Percentiles rank a stretch among this genome's conserved stretches.
phyloP scores from a whole-genome alignment of 1,284 basidiomycete species.

The Moniliophthora roreri region DNA sequence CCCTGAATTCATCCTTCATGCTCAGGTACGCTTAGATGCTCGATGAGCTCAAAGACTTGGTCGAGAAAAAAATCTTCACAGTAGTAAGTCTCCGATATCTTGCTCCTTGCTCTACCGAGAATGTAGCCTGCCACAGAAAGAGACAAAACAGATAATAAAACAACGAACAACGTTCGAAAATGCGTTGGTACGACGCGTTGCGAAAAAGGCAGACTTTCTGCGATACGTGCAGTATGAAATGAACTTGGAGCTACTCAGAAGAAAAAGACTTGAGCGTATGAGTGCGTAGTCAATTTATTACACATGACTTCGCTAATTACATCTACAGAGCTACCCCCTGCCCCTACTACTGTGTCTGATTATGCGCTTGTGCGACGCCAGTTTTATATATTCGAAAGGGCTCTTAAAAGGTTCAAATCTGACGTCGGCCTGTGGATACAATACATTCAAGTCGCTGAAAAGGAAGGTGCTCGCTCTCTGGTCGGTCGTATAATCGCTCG shows the following conservation, averaged over 20 bases:
- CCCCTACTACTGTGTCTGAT: slow-evolving; percentile 72
- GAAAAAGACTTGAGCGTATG: slow-evolving; percentile 71
- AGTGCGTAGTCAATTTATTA: slow-evolving; percentile 47
- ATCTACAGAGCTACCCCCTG: slow-evolving; percentile 46
- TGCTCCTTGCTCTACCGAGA: background rate
- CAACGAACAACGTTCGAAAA: slow-evolving; percentile 86
- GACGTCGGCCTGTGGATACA: slow-evolving; percentile 88
- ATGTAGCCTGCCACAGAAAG: slow-evolving; percentile 45
- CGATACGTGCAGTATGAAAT: slow-evolving; percentile 94
- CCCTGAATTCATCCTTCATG: background rate
- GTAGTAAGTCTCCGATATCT: slow-evolving; percentile 49
- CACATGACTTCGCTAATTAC: background rate
- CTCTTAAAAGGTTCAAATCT: slow-evolving; percentile 84
- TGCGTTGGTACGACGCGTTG: slow-evolving; percentile 78
- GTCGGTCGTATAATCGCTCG: slow-evolving; percentile 79
- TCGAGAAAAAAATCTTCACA: slow-evolving; percentile 86
- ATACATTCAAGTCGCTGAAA: slow-evolving; percentile 84
- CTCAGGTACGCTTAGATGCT: slow-evolving; percentile 62
- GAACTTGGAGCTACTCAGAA: slow-evolving; percentile 78
- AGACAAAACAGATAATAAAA: slow-evolving; percentile 85
- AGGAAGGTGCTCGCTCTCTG: slow-evolving; percentile 77
- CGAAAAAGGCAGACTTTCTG: slow-evolving; percentile 87
- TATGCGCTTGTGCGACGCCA: slow-evolving; percentile 82
- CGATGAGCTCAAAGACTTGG: slow-evolving; percentile 92
- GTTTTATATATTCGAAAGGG: slow-evolving; percentile 90